Evolutionary conservation across 1,284 basidiomycete genomes (phyloP).

Genomic region (Ceratobasidium sp.): DNA sequence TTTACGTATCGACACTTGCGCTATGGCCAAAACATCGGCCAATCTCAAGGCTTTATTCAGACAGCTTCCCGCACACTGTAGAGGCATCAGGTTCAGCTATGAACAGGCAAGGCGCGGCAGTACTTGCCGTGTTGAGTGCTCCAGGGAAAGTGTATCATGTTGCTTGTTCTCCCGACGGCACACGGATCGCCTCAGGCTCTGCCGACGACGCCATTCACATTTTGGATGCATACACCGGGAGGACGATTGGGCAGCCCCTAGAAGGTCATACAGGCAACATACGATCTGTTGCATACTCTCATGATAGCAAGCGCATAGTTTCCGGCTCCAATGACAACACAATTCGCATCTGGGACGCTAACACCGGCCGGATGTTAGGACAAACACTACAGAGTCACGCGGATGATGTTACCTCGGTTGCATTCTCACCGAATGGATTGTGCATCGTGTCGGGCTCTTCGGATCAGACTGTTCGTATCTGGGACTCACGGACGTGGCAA

Average conservation of each 20-base stretch:
- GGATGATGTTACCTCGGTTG: too few relatives aligned
- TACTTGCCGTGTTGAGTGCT: too few relatives aligned
- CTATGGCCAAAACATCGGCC: neutral
- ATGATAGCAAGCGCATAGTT: conserved; percentile 23
- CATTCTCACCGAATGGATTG: too few relatives aligned
- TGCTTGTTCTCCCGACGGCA: too few relatives aligned
- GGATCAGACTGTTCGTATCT: too few relatives aligned
- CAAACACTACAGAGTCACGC: too few relatives aligned
- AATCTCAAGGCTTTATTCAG: neutral
- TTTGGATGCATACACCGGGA: conserved; percentile 7
- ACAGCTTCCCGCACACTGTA: neutral
- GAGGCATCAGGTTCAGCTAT: too few relatives aligned
- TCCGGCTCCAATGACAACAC: conserved; percentile 37
- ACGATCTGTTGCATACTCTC: conserved; percentile 20
- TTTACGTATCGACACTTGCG: neutral
- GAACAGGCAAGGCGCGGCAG: neutral
- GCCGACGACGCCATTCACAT: neutral
- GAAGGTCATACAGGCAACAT: conserved; percentile 37
- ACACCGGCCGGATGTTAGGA: neutral
- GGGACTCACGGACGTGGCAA: too few relatives aligned
- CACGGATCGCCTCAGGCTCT: too few relatives aligned
- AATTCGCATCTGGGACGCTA: conserved; percentile 26
- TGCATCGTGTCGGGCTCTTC: too few relatives aligned
- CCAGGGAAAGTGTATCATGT: too few relatives aligned
- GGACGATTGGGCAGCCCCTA: neutral